A percentile compares a stretch with the other conserved stretches of the same genome.
phyloP scores from a whole-genome alignment of 805 yeast species.

The Saturnispora dispora region DNA sequence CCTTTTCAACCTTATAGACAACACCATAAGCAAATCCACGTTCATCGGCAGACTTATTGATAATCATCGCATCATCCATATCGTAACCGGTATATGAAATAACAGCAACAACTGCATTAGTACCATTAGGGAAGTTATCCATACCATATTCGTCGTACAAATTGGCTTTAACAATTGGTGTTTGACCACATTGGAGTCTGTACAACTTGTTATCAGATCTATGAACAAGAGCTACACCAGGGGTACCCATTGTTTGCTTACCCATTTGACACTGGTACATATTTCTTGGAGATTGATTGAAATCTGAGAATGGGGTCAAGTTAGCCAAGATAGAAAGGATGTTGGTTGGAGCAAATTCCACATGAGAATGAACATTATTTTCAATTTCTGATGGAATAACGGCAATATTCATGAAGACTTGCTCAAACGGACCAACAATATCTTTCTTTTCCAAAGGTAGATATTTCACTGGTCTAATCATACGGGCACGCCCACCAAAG shows the following conservation, averaged over 20 bases:
- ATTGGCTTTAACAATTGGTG: conserved; percentile 92
- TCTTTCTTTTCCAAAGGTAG: conserved; percentile 78
- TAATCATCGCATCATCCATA: conserved; percentile 99
- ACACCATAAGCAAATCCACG: conserved; percentile 98
- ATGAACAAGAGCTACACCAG: conserved; percentile 89
- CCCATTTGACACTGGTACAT: conserved; percentile 99
- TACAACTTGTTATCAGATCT: conserved; percentile 93
- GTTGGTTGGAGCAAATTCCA: conserved; percentile 91
- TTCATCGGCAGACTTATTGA: conserved; percentile 94
- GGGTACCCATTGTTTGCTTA: conserved; percentile 99
- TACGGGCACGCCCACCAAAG: conserved; percentile 87
- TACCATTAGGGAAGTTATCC: conserved; percentile 98
- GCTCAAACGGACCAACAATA: conserved; percentile 95
- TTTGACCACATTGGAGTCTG: conserved; percentile 89
- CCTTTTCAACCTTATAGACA: conserved; percentile 87
- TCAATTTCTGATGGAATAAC: conserved; percentile 89
- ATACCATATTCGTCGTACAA: conserved; percentile 93
- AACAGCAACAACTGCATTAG: conserved; percentile 97
- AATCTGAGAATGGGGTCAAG: conserved; percentile 95
- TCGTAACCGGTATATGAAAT: conserved; percentile 98
- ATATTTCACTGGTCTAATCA: conserved; percentile 93
- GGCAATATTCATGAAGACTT: conserved; percentile 93
- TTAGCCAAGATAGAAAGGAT: conserved; percentile 91
- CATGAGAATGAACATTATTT: conserved; percentile 76
- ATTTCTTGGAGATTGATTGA: conserved; percentile 98